Evolutionary conservation across 176 grass and related monocot species (phyloP).

Genomic region (Miscanthus lutarioriparius): DNA sequence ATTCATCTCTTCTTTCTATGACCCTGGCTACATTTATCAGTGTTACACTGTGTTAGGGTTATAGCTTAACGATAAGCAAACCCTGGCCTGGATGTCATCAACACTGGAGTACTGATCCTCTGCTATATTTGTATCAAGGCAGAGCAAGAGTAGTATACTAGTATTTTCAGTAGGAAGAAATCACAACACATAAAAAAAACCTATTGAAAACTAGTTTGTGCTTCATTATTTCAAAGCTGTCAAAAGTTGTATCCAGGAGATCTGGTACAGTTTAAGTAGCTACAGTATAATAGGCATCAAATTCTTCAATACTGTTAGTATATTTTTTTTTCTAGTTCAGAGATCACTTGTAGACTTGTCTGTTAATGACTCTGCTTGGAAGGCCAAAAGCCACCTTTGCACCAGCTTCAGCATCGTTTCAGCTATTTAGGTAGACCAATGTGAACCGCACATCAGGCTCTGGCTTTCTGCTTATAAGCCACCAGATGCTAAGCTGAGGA

Average conservation of each 20-base stretch:
- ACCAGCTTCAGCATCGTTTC: not conserved
- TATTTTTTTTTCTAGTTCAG: not conserved
- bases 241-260: not conserved
- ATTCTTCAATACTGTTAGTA: not conserved
- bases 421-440: not conserved
- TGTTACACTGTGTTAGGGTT: not conserved
- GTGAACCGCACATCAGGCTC: not conserved
- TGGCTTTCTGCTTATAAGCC: not conserved
- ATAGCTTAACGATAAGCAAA: not conserved
- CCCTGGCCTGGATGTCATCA: not conserved
- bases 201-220: slow-evolving; percentile 9
- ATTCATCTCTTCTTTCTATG: slow-evolving; percentile 20
- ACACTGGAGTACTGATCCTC: not conserved
- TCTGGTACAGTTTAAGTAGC: slow-evolving; percentile 2
- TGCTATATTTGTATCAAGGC: slow-evolving; percentile 16
- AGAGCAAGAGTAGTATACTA: slow-evolving; percentile 6
- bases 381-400: not conserved
- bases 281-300: slow-evolving; percentile 5
- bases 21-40: slow-evolving; percentile 20
- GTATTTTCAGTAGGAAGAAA: slow-evolving; percentile 13
- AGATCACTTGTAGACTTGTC: slow-evolving; percentile 1
- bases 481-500: not conserved
- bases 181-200: not conserved
- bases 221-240: slow-evolving; percentile 4
- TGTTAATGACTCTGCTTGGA: not conserved